These are phyloP conservation scores for Erysimum cheiranthoides DNA, from an alignment of 345 rosid species.

Conservation along the genomic window DNA sequence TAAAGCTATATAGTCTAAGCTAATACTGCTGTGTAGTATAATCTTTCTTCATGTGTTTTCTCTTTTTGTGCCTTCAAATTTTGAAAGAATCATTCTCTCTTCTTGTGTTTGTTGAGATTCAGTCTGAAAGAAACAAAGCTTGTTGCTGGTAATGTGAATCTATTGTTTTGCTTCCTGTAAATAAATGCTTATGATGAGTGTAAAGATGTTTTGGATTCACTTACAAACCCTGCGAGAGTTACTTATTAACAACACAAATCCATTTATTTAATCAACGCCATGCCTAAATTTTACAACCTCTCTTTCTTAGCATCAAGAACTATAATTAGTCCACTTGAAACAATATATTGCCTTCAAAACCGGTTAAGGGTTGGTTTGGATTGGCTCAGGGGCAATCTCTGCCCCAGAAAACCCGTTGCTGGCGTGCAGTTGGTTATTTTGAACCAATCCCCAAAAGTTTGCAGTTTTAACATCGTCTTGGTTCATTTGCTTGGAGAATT, in stretches of 20 bases:
- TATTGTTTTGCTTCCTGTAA: conserved; percentile 20
- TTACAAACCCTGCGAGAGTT: neutral
- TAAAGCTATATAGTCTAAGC: conserved; percentile 50
- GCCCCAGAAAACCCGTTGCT: conserved; percentile 55
- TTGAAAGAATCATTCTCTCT: conserved; percentile 25
- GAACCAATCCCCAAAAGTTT: conserved; percentile 63
- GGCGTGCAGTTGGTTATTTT: conserved; percentile 36
- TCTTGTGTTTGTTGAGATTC: conserved; percentile 38
- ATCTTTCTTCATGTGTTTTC: conserved; percentile 8
- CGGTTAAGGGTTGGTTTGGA: conserved; percentile 32
- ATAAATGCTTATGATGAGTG: conserved; percentile 32
- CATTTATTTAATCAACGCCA: neutral
- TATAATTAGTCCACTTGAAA: conserved; percentile 1
- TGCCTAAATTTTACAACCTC: conserved; percentile 16
- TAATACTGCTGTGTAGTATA: conserved; percentile 36
- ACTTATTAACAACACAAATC: conserved; percentile 1
- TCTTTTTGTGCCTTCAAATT: conserved; percentile 26
- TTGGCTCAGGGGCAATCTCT: conserved; percentile 68
- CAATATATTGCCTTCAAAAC: conserved; percentile 26
- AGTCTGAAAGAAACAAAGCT: conserved; percentile 35
- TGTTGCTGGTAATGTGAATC: conserved; percentile 21
- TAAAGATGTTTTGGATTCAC: neutral
- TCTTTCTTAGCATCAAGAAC: conserved; percentile 18
- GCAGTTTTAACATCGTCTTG: conserved; percentile 78
- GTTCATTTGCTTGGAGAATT: conserved; percentile 75